Base-by-base conservation (phyloP, 2,329 filamentous ascomycete species). In the Sclerotinia sclerotiorum region DNA sequence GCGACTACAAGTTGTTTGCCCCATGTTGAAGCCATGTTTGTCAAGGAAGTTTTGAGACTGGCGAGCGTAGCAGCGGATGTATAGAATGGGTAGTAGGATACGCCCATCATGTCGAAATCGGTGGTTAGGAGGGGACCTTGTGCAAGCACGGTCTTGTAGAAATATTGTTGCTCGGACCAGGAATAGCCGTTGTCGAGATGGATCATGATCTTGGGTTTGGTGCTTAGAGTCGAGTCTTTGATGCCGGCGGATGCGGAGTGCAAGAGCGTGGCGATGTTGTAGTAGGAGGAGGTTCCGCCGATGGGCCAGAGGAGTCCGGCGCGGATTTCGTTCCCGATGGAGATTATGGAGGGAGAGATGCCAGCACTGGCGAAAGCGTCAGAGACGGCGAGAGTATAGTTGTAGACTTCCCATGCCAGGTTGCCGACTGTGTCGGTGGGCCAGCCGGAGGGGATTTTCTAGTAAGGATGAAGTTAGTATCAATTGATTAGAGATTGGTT, bases 151-250 rank as follows among this genome's bases (percentile, higher is more conserved):
- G 80, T 81, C 32, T 83, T 83, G 79, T 91, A 92, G 80, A 83
- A 88, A 24, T 67, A 70, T 70, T 89, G 79, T 76, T 92, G 89
- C 3, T 84, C 84, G 4, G 79, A 81, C 87, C 86, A 90, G 71
- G 89, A 84, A 88, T 89, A 93, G n/a, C 90, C 90, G 74, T 91
- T 89, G 77, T 92, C 89, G 4, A 92, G 82, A 74, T 92, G 90
- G 52, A 92, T 85, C 87, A 92, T 88, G 77, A 92, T 90, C 76
- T 88, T 85, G 1, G 89, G 88, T 70, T 84, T 83, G 0, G 84
- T 81, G 52, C 77, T 77, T 35, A 90, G 79, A 3, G 78, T 80
- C 5, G 86, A 89, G 74, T 90, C 87, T 73, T 87, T 89, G 74
- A 93, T 83, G 2, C 86, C 90, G 68, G 81, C 84, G 0, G 86